Conservation (phyloP, 2,329 filamentous ascomycete species). For the Oidium heveae region DNA sequence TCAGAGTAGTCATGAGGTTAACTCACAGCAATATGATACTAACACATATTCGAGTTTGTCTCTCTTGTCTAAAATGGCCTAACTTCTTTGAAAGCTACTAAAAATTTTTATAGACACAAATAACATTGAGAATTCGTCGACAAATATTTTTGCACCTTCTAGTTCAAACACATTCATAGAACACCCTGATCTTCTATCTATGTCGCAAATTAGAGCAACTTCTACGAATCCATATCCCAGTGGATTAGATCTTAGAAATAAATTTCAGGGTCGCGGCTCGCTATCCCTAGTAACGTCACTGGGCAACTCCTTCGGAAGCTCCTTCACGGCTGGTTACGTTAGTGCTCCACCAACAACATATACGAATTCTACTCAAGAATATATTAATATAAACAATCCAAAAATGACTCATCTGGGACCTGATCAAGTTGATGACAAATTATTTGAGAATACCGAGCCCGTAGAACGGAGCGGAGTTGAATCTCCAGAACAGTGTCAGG, state of each 20-base stretch:
- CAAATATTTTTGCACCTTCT: conserved; percentile 23
- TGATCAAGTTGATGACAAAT: conserved; percentile 2
- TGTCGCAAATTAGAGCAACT: conserved; percentile 22
- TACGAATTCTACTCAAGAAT: conserved; percentile 24
- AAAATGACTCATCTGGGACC: conserved; percentile 5
- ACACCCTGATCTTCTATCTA: conserved; percentile 18
- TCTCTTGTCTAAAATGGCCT: conserved; percentile 1
- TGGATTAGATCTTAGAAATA: conserved; percentile 20
- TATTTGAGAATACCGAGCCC: too few relatives aligned
- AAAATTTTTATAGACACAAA: conserved; percentile 16
- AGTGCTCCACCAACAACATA: conserved; percentile 28
- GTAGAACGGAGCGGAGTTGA: too few relatives aligned
- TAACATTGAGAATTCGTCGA: conserved; percentile 21
- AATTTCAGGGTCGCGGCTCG: conserved; percentile 17
- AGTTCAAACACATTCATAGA: conserved; percentile 16
- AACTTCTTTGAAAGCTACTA: not conserved
- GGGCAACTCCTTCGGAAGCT: conserved; percentile 16
- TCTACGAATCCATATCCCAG: conserved; percentile 20
- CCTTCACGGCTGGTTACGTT: conserved; percentile 23
- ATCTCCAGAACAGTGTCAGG: too few relatives aligned
- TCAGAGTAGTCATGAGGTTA: conserved; percentile 18
- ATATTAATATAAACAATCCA: conserved; percentile 6
- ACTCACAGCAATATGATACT: conserved; percentile 24
- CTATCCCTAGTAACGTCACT: conserved; percentile 7
- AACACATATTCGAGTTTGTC: conserved; percentile 24